Conservation (phyloP, 2,329 filamentous ascomycete species). For the Zymoseptoria brevis region DNA sequence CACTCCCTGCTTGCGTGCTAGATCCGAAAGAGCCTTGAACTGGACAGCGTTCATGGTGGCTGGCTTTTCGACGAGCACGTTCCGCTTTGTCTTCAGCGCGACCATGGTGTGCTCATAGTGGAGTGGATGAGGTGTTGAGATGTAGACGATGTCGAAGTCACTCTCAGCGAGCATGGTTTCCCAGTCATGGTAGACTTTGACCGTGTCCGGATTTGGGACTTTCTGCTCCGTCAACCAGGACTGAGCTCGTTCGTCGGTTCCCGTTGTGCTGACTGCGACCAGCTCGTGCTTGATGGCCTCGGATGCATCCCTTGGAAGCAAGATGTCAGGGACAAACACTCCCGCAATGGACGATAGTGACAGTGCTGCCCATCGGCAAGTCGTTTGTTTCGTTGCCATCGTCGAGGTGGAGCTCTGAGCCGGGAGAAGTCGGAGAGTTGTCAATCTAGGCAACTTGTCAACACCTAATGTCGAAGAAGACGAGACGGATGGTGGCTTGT, state of each 20-base stretch:
- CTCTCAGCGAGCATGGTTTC: constrained; percentile 22
- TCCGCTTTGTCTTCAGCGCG: constrained; percentile 18
- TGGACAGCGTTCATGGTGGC: constrained; percentile 24
- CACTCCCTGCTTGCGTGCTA: constrained; percentile 12
- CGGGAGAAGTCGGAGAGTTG: no score
- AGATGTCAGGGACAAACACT: constrained; percentile 22
- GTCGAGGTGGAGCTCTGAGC: no score
- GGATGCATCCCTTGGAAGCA: constrained; percentile 11
- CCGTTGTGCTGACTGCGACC: constrained; percentile 21
- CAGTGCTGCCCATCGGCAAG: no score
- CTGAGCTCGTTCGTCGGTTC: constrained; percentile 12
- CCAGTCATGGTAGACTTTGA: constrained; percentile 21
- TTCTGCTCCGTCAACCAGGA: constrained; percentile 20
- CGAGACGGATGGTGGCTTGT: no score
- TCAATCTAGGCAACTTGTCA: no score
- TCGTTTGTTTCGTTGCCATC: no score
- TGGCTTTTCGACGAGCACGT: constrained; percentile 26
- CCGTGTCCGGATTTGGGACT: constrained; percentile 14
- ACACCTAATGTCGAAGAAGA: no score
- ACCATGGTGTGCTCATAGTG: constrained; percentile 22
- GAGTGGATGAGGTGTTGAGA: constrained; percentile 25
- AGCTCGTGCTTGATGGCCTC: constrained; percentile 17
- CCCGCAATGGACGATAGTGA: background rate
- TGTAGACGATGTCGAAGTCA: constrained; percentile 27
- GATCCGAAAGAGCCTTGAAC: constrained; percentile 5